A percentile compares a stretch with the other conserved stretches of the same genome.
These are phyloP conservation scores for Neurospora cerealis DNA, from an alignment of 495 filamentous ascomycete species.

Conservation along the genomic window DNA sequence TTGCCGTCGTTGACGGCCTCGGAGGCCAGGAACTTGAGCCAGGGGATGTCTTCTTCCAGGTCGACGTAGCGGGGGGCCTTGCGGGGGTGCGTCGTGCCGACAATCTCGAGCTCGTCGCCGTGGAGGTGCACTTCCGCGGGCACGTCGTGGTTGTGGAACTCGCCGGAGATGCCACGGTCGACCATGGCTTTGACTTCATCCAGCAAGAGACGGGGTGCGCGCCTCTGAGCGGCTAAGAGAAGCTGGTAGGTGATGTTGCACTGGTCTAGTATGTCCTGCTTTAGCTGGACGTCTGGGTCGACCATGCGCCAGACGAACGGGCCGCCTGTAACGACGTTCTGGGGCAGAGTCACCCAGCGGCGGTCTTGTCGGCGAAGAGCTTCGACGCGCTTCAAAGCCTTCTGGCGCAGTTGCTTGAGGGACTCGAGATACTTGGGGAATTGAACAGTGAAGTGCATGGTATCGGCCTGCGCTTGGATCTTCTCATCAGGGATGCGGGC, in stretches of 20 bases:
- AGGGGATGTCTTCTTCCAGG: slow-evolving; percentile 7
- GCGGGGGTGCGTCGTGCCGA: background rate
- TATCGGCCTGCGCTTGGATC: slow-evolving; percentile 9
- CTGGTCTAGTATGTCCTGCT: slow-evolving; percentile 6
- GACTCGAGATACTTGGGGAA: slow-evolving; percentile 1
- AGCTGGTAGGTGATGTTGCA: slow-evolving; percentile 4
- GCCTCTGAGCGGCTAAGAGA: background rate
- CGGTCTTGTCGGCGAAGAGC: background rate
- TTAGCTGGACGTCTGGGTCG: background rate
- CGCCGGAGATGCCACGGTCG: background rate
- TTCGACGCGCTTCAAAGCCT: background rate
- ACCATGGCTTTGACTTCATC: background rate
- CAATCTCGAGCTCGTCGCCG: background rate
- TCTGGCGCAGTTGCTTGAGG: background rate
- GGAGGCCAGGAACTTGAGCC: slow-evolving; percentile 14
- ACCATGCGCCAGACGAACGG: slow-evolving; percentile 10
- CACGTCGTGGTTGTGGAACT: background rate
- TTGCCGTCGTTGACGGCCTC: slow-evolving; percentile 11
- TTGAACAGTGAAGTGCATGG: slow-evolving; percentile 7
- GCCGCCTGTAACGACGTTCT: slow-evolving; percentile 9
- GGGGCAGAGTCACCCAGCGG: slow-evolving; percentile 5
- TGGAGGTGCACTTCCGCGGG: background rate
- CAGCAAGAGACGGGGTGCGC: slow-evolving; percentile 5
- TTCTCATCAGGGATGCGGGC: background rate
- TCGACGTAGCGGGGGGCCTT: slow-evolving; percentile 1